A percentile compares a stretch with the other conserved stretches of the same genome.
Evolutionary conservation across 2,329 filamentous ascomycete species (phyloP).

Genomic region (Trichoderma polysporum): DNA sequence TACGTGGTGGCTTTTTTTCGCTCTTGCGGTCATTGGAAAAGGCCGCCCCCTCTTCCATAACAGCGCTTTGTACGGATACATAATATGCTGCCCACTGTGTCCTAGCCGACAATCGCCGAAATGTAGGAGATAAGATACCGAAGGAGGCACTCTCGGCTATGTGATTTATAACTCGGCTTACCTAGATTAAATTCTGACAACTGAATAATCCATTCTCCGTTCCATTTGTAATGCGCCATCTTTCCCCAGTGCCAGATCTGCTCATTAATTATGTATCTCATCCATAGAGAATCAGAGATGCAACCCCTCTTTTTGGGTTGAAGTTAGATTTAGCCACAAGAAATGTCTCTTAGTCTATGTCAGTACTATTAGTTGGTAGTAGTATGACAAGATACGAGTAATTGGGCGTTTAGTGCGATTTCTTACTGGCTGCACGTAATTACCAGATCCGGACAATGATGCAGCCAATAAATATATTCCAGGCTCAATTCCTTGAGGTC

Average conservation of each 20-base stretch:
- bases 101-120: neutral
- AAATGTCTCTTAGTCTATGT: neutral
- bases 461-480: neutral
- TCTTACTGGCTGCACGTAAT: neutral
- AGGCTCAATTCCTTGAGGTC: neutral
- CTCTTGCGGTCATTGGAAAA: neutral
- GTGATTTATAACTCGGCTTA: neutral
- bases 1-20: neutral
- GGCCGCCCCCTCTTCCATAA: neutral
- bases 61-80: neutral
- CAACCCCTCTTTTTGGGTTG: neutral
- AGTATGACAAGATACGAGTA: neutral
- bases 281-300: neutral
- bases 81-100: neutral
- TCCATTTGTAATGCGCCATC: neutral
- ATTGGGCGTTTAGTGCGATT: neutral
- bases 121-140: neutral
- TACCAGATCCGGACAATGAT: neutral
- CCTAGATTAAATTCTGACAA: neutral
- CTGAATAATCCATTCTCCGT: neutral
- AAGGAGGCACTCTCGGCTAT: neutral
- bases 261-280: neutral
- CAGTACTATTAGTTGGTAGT: neutral
- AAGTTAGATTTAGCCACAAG: neutral
- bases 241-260: neutral